phyloP scores from a whole-genome alignment of 139 green algal genomes.

The Pedinophyceae sp. region DNA sequence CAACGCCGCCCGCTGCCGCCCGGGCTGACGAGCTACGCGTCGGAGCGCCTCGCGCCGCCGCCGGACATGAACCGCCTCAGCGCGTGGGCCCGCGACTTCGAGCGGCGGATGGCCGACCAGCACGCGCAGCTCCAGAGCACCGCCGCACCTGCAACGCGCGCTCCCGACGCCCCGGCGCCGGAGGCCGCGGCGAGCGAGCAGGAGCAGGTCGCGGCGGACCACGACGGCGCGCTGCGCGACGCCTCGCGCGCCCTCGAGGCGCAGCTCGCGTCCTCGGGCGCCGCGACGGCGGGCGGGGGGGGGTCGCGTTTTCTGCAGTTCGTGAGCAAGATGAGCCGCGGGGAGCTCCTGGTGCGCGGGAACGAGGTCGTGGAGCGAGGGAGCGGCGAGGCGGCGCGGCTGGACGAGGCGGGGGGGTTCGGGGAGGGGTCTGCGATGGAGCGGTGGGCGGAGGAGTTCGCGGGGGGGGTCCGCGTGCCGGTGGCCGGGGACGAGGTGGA shows the following conservation, averaged over 20 bases:
- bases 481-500: slow-evolving; percentile 33
- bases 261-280: slow-evolving; percentile 12
- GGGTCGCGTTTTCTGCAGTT: slow-evolving; percentile 78
- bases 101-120: slow-evolving; percentile 2
- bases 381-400: background rate
- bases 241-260: background rate
- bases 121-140: background rate
- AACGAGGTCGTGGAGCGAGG: slow-evolving; percentile 38
- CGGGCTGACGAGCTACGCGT: background rate
- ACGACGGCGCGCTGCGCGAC: background rate
- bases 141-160: background rate
- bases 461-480: background rate
- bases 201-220: background rate
- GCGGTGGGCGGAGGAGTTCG: slow-evolving; percentile 21
- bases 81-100: slow-evolving; percentile 33
- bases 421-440: slow-evolving; percentile 15
- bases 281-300: background rate
- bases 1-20: background rate
- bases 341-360: slow-evolving; percentile 63
- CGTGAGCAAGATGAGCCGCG: slow-evolving; percentile 81
- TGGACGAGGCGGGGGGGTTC: background rate
- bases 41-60: background rate
- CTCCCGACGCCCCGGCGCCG: background rate
- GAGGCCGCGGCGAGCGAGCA: slow-evolving; percentile 28
- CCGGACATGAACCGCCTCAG: slow-evolving; percentile 5